Conservation (phyloP, 176 grass and related monocot genomes). For the Carex cristatella region DNA sequence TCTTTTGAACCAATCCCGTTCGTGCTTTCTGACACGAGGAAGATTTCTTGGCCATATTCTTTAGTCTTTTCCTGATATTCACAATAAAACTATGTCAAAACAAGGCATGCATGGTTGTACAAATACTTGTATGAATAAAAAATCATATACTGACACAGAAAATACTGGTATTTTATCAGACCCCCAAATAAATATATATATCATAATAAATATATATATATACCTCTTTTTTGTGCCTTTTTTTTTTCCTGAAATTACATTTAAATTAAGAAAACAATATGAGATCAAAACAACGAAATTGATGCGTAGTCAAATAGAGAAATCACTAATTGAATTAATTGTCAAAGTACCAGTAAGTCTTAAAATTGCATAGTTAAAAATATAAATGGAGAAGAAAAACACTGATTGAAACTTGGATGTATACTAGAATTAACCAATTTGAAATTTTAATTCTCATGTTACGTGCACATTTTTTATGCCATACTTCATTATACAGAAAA, state of each 20-base stretch:
- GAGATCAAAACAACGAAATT: not conserved
- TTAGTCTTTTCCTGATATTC: conserved; percentile 44
- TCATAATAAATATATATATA: too few relatives aligned
- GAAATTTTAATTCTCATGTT: not conserved
- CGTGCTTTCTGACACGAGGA: conserved; percentile 40
- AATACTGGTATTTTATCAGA: too few relatives aligned
- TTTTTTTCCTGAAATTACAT: conserved; percentile 19
- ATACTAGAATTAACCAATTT: not conserved
- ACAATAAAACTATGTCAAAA: not conserved
- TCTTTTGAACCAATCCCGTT: conserved; percentile 20
- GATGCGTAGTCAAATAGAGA: not conserved
- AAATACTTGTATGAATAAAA: too few relatives aligned
- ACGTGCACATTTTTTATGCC: not conserved
- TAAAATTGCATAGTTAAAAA: not conserved
- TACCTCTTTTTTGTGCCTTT: conserved; percentile 37
- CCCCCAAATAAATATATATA: too few relatives aligned
- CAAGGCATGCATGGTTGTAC: too few relatives aligned
- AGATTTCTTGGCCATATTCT: conserved; percentile 35
- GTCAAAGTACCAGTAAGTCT: not conserved
- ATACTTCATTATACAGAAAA: conserved; percentile 37
- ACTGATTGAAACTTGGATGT: not conserved
- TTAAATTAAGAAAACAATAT: not conserved
- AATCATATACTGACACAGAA: too few relatives aligned
- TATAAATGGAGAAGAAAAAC: too few relatives aligned
- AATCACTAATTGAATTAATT: not conserved